A percentile compares a stretch with the other conserved stretches of the same genome.
Evolutionary conservation across 768 basidiomycete species (phyloP).

Genomic region (Leccinellum albellum): DNA sequence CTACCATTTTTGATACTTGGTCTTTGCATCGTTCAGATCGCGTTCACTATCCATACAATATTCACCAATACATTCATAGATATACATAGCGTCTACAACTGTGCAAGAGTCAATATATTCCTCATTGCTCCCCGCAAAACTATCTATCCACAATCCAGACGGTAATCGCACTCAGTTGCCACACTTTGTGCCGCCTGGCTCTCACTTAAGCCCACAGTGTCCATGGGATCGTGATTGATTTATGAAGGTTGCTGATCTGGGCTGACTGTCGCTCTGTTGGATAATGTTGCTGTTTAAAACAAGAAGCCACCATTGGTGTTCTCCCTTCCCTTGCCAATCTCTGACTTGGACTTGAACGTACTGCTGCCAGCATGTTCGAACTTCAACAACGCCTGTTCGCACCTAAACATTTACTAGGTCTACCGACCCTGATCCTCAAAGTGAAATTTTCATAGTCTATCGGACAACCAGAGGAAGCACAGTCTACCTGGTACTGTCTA

Average conservation of each 20-base stretch:
- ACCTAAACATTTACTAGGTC: too few relatives aligned
- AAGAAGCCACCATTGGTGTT: neutral
- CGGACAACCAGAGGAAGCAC: neutral
- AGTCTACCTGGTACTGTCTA: too few relatives aligned
- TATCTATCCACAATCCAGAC: too few relatives aligned
- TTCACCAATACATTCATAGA: slow-evolving; percentile 8
- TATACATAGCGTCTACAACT: neutral
- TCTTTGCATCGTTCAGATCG: neutral
- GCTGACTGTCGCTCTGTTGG: neutral
- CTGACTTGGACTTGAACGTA: too few relatives aligned
- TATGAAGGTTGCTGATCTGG: neutral
- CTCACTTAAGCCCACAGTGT: neutral
- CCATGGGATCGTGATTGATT: neutral
- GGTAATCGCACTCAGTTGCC: neutral
- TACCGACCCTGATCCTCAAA: neutral
- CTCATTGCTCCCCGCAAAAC: too few relatives aligned
- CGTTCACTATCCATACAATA: slow-evolving; percentile 1
- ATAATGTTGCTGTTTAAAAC: neutral
- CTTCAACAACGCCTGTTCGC: neutral
- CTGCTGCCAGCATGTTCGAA: too few relatives aligned
- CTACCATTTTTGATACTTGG: neutral
- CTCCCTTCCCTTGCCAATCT: too few relatives aligned
- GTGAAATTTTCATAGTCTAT: neutral
- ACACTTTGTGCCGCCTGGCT: neutral
- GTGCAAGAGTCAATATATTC: neutral